Evolutionary conservation across 1,139 yeast genomes (phyloP), one percentile per base, ranked within the genome.

Genomic region (Candida smagusa): DNA sequence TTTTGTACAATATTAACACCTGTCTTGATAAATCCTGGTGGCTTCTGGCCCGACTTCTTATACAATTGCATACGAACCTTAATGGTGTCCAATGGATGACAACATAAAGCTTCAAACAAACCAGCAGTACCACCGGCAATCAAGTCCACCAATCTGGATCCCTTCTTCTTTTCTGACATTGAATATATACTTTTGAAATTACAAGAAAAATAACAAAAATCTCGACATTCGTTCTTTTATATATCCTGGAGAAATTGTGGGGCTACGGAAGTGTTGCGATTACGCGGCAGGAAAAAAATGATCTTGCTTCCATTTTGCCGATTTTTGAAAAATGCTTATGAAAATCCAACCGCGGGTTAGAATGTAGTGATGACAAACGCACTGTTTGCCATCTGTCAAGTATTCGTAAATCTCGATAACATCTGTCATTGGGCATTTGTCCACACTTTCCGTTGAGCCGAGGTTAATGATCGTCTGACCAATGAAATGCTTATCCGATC

Each of bases 41-140:
- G 81, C 57, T 82, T 85, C 40, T 71, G 64, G 30, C 79, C 77
- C 13, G 77, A 66, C 51, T 79, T 80, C 51, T 74, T 76, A 58
- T 84, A 81, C 53, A 90, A 77, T 65, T 90, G 97, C 97, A 90
- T 90, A 59, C 97, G 79, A 46, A 92, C 98, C 66, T 92, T 92
- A 61, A 92, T 87, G 35, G 98, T 92, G 56, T 84, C 92, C 55
- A 90, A 76, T 9, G 97, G 97, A 62, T 92, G 98, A 64, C 98
- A 92, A 61, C 94, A 82, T 49, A 92, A 74, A 13, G 97, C 98
- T 68, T 92, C 98, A 59, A 89, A 87, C 45, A 90, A 74, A 44
- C 98, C 98, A 12, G 98, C 98, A 9, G 94, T 83, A 55, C 98
- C 98, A 50, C 98, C 98, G 33, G 97, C 95, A 39, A 89, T 72